Evolutionary conservation across 192 early-diverging fungal genomes (phyloP), one percentile per base, ranked within the genome.

Genomic region (Podila minutissima): DNA sequence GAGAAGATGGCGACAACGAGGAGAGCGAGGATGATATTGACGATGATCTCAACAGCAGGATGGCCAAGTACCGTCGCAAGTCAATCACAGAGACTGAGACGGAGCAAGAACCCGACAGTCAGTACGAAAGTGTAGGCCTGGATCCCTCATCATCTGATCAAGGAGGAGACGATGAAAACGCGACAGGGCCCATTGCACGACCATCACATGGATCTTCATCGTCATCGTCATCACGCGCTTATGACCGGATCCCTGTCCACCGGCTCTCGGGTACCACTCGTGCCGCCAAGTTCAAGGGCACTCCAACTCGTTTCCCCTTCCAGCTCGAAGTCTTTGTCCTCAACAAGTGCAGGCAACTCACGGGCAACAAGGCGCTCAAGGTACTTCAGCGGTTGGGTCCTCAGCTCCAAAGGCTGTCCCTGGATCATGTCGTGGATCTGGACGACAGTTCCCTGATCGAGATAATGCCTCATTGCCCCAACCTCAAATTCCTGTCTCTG

Each of bases 81-180:
- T 35, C 62, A 11, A n/a, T 70, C 53, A 76, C 74, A n/a, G 74
- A 76, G 33, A 76, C 74, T 15, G 74, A 76, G 63, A 69, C 74
- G 20, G 74, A 76, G 20, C 67, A 70, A 48, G 74, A 76, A 15
- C 24, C 55, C 13, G 53, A 55, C 19, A 55, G 53, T 10, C 53
- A 55, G 53, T 55, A 55, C 24, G 53, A 55, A 22, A 55, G 53
- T 28, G 22, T 24, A 10, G 66, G 55, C n/a, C 61, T 53, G 48
- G 48, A 61, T 12, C 69, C 46, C 48, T 50, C 32, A 48, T 62
- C 33, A 0, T 63, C 20, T 20, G 31, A n/a, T 20, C 31, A 63
- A 38, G 62, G 20, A 63, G 62, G 35, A n/a, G 22, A 38, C 19
- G 11, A 69, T 26, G 50, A 13, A 15, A 48, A 57, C 10, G 48